A percentile compares a stretch with the other conserved stretches of the same genome.
phyloP scores from a whole-genome alignment of 768 basidiomycete genomes.

The Mycena polygramma region DNA sequence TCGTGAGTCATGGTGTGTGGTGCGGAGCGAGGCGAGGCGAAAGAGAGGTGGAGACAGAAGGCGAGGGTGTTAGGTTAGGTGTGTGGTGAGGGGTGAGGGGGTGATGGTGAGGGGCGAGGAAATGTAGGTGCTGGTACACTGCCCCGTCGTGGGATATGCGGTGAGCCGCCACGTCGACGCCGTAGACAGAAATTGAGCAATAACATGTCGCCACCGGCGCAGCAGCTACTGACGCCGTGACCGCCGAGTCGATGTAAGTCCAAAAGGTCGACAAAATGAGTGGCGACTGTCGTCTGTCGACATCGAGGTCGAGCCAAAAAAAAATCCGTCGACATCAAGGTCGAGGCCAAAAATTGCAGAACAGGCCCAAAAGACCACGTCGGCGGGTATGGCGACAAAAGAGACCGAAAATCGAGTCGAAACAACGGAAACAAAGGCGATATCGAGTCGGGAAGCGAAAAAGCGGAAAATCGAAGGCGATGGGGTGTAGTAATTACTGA shows the following conservation, averaged over 20 bases:
- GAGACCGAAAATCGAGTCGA: slow-evolving; percentile 10
- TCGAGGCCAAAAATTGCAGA: slow-evolving; percentile 13
- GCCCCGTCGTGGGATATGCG: too few species aligned
- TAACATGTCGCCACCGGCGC: too few species aligned
- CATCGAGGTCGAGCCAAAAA: not conserved
- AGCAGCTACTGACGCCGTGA: too few species aligned
- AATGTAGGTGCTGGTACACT: too few species aligned
- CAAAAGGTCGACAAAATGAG: too few species aligned
- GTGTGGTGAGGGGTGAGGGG: not conserved
- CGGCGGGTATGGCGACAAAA: too few species aligned
- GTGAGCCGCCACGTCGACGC: too few species aligned
- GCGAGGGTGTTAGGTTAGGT: not conserved
- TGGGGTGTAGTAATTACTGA: slow-evolving; percentile 14
- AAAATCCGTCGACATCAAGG: not conserved
- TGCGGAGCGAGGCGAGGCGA: not conserved
- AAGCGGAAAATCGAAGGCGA: not conserved
- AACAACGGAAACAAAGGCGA: not conserved
- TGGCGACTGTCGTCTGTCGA: too few species aligned
- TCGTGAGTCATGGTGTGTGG: slow-evolving; percentile 37
- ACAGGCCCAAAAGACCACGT: not conserved
- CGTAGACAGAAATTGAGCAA: too few species aligned
- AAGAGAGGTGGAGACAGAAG: not conserved
- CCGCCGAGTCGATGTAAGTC: not conserved
- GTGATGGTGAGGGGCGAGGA: too few species aligned
- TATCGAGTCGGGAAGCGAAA: slow-evolving; percentile 19